A percentile compares a stretch with the other conserved stretches of the same genome.
These are phyloP conservation scores for Taphrina flavorubra DNA, from an alignment of 1,139 yeast species.

Conservation along the genomic window DNA sequence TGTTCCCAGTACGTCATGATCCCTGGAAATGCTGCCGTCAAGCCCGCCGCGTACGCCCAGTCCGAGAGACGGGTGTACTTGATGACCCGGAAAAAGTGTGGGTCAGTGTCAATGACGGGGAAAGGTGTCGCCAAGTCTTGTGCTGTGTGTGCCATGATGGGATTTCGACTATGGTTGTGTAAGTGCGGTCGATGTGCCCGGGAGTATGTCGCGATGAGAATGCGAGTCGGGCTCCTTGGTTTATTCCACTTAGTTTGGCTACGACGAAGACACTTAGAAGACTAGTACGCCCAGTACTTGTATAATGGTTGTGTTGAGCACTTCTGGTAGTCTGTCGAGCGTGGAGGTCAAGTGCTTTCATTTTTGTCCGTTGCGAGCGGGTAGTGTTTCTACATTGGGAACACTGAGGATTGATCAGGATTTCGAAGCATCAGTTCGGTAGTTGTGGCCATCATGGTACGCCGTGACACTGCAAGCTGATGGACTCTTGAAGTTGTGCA, in stretches of 20 bases:
- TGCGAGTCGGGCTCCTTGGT: no score
- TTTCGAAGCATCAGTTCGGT: constrained; percentile 2
- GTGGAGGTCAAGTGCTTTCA: neutral
- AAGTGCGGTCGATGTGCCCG: no score
- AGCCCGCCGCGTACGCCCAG: constrained; percentile 65
- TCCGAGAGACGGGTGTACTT: constrained; percentile 75
- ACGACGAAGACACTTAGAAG: no score
- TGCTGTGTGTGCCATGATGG: constrained; percentile 38
- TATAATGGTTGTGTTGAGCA: no score
- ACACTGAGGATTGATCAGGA: neutral
- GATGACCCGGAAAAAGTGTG: constrained; percentile 73
- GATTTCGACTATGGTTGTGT: no score
- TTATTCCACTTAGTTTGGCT: no score
- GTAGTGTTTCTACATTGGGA: neutral
- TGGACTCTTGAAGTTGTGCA: no score
- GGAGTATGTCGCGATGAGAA: no score
- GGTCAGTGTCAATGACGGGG: constrained; percentile 73
- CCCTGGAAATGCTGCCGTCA: constrained; percentile 63
- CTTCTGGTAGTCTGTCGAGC: neutral
- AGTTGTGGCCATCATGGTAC: no score
- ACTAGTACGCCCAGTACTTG: no score
- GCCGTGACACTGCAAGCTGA: no score
- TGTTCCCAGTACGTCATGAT: constrained; percentile 60
- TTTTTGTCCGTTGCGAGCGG: neutral
- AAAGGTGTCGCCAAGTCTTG: constrained; percentile 35